These are phyloP conservation scores for Backusella luteola DNA, from an alignment of 192 early-diverging fungal genomes.

Conservation along the genomic window DNA sequence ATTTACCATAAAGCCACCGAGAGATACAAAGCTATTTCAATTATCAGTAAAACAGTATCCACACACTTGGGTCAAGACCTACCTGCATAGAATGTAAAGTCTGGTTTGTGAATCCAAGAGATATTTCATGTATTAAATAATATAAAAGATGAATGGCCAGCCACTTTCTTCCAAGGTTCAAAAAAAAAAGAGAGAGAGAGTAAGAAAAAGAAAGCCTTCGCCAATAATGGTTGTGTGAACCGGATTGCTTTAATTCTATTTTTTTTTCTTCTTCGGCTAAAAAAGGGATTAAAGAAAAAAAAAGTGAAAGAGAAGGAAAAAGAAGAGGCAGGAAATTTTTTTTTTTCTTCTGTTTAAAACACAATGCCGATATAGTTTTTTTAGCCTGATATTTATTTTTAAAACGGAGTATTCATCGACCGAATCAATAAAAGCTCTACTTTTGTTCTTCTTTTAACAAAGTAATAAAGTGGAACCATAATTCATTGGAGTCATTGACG, in stretches of 20 bases:
- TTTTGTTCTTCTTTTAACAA: neutral
- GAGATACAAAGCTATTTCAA: constrained; percentile 19
- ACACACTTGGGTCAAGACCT: neutral
- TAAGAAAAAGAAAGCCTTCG: neutral
- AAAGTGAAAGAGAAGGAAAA: neutral
- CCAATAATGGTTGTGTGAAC: neutral
- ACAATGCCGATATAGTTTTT: neutral
- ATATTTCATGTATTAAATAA: neutral
- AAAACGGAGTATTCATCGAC: neutral
- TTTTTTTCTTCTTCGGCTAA: neutral
- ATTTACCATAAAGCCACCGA: constrained; percentile 33
- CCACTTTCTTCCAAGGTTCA: neutral
- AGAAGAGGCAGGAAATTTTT: neutral
- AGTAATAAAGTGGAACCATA: neutral
- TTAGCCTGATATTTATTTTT: neutral
- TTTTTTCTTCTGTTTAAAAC: neutral
- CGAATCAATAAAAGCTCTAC: constrained; percentile 5
- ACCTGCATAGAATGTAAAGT: constrained; percentile 23
- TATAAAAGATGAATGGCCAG: neutral
- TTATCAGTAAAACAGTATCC: neutral
- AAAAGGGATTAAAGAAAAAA: neutral
- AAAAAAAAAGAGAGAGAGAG: neutral
- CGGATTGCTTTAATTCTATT: neutral
- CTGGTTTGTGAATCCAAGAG: constrained; percentile 6
- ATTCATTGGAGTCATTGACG: no score